These are phyloP conservation scores for Aspergillus ostianus DNA, from an alignment of 495 filamentous ascomycete genomes.

Conservation along the genomic window DNA sequence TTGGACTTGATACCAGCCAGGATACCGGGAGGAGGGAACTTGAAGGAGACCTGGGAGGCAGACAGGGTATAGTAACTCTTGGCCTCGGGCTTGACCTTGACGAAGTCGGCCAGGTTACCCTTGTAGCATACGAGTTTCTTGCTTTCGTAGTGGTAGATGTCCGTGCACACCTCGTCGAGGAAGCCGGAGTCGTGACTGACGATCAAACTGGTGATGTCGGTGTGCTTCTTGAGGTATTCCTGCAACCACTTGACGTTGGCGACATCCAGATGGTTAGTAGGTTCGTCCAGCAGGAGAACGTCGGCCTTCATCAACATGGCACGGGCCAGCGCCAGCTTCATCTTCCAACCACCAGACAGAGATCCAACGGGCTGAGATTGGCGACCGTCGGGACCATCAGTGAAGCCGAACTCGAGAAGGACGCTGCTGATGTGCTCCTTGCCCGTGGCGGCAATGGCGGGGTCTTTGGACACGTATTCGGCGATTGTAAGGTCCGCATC, in stretches of 20 bases:
- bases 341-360: slow-evolving; percentile 99
- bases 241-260: slow-evolving; percentile 95
- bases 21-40: slow-evolving; percentile 94
- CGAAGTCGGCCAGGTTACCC: slow-evolving; percentile 91
- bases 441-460: slow-evolving; percentile 70
- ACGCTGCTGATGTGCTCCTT: slow-evolving; percentile 77
- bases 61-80: slow-evolving; percentile 99
- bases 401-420: slow-evolving; percentile 90
- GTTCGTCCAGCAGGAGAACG: slow-evolving; percentile 94
- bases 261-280: slow-evolving; percentile 97
- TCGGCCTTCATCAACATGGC: slow-evolving; percentile 97
- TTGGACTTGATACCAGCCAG: slow-evolving; percentile 91
- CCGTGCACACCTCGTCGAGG: slow-evolving; percentile 94
- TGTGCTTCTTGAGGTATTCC: slow-evolving; percentile 91
- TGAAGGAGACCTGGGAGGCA: slow-evolving; percentile 87
- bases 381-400: slow-evolving; percentile 79
- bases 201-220: slow-evolving; percentile 95
- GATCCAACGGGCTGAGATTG: slow-evolving; percentile 88
- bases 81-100: slow-evolving; percentile 89
- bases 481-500: slow-evolving; percentile 94
- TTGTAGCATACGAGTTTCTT: slow-evolving; percentile 96
- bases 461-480: slow-evolving; percentile 85
- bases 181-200: slow-evolving; percentile 98
- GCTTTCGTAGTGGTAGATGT: slow-evolving; percentile 98
- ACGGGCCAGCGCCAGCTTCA: slow-evolving; percentile 96